These are phyloP conservation scores for Pisolithus microcarpus DNA, from an alignment of 768 basidiomycete genomes.

Conservation along the genomic window DNA sequence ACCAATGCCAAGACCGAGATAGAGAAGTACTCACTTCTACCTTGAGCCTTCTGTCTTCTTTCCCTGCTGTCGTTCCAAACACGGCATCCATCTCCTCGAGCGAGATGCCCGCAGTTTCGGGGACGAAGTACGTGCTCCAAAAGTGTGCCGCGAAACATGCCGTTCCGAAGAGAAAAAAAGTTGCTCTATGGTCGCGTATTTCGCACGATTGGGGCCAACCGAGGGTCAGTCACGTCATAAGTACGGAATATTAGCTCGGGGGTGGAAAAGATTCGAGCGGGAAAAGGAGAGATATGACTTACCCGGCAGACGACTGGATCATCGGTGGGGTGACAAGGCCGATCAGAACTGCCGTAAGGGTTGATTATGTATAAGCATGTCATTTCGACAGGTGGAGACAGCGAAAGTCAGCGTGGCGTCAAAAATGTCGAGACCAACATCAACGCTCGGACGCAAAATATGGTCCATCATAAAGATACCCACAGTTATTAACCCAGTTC, in stretches of 20 bases:
- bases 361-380: too few species aligned
- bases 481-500: constrained; percentile 84
- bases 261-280: not conserved
- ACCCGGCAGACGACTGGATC: constrained; percentile 56
- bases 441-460: not conserved
- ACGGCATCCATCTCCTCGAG: constrained; percentile 71
- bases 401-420: not conserved
- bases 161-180: constrained; percentile 60
- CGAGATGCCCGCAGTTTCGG: constrained; percentile 72
- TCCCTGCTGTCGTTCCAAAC: constrained; percentile 51
- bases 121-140: constrained; percentile 64
- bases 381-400: not conserved
- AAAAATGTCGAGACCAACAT: not conserved
- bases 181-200: constrained; percentile 35
- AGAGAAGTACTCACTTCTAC: constrained; percentile 38
- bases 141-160: constrained; percentile 63
- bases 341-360: constrained; percentile 49
- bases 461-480: constrained; percentile 9
- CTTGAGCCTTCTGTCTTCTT: constrained; percentile 45
- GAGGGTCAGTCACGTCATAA: not conserved
- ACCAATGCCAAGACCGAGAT: not conserved
- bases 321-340: constrained; percentile 66
- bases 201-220: not conserved
- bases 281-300: constrained; percentile 12
- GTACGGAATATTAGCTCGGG: not conserved